Evolutionary conservation across 1,284 basidiomycete genomes (phyloP), one percentile per base, ranked within the genome.

Genomic region (Ustilago crameri): DNA sequence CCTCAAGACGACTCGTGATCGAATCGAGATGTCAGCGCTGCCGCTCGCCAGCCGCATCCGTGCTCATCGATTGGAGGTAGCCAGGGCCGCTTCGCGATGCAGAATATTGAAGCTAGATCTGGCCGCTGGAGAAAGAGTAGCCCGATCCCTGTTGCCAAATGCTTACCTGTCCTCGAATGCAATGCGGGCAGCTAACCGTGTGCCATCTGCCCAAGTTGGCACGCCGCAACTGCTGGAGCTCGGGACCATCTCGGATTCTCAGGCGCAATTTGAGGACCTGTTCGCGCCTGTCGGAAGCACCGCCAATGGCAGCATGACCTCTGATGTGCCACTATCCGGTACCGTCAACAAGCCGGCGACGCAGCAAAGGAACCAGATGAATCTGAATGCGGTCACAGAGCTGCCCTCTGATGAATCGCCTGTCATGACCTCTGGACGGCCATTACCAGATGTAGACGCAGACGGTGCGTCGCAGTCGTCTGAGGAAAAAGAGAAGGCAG

Each of bases 1-100:
- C 64, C 65, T 70, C 47, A 75, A 74, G 22, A 45, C 66, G 38
- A 80, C 79, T n/a, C 70, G 76, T 3, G 79, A 80, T 9, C 69
- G 73, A 3, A 80, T 80, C 57, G 79, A 80, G 43, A 55, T 67
- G 56, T 71, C 75, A 20, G 77, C 75, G 3, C 26, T 73, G 48
- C 73, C 77, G 3, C 54, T 80, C 20, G 64, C 75, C 3, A 51
- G 44, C 5, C 53, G 60, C 26, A 71, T 80, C 32, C 65, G 73
- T 14, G 44, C 54, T 24, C 58, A 60, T n/a, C 75, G 79, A 1
- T 32, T 80, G 27, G 65, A 77, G 18, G 62, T 78, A 18, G 75
- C 75, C 48, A 73, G 72, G 47, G 64, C 53, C 7, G 59, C 61
- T 27, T 64, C 71, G 24, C 49, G 76, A 22, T 57, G 61, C 37